These are phyloP conservation scores for Ramalina intermedia DNA, from an alignment of 495 filamentous ascomycete genomes.

Conservation along the genomic window DNA sequence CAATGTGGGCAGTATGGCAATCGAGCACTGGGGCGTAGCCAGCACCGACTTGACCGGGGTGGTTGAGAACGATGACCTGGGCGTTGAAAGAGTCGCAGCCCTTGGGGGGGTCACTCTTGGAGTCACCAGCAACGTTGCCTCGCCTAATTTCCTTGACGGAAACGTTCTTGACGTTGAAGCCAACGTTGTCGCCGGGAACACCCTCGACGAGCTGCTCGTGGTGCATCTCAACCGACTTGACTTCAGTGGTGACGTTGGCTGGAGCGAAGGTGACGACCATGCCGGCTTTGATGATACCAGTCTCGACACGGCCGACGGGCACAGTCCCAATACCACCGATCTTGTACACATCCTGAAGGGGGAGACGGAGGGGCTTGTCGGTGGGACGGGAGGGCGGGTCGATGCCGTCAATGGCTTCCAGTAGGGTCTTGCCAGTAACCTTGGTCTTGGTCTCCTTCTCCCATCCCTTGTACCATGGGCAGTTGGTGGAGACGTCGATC, in stretches of 20 bases:
- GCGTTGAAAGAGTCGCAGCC: conserved; percentile 90
- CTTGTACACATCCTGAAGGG: conserved; percentile 99
- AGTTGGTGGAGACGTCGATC: conserved; percentile 83
- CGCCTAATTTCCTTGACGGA: conserved; percentile 99
- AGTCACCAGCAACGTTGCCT: conserved; percentile 99
- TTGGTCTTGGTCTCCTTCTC: conserved; percentile 97
- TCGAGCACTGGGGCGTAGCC: conserved; percentile 97
- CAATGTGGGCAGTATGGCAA: conserved; percentile 99
- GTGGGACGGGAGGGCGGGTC: conserved; percentile 79
- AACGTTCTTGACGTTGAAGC: conserved; percentile 99
- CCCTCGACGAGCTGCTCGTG: conserved; percentile 98
- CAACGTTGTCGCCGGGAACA: conserved; percentile 97
- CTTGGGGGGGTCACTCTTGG: conserved; percentile 96
- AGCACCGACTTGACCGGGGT: conserved; percentile 97
- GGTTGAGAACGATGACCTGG: conserved; percentile 99
- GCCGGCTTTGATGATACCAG: conserved; percentile 91
- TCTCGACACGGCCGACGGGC: conserved; percentile 99
- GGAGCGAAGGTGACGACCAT: conserved; percentile 84
- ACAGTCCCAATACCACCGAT: conserved; percentile 99
- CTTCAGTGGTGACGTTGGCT: conserved; percentile 98
- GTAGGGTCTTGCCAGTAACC: conserved; percentile 87
- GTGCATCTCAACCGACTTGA: conserved; percentile 99
- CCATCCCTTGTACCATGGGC: conserved; percentile 99
- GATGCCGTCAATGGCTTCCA: conserved; percentile 96
- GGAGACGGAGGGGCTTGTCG: conserved; percentile 97